Conservation (phyloP, 2,329 filamentous ascomycete genomes). For the Colletotrichum tamarilloi region DNA sequence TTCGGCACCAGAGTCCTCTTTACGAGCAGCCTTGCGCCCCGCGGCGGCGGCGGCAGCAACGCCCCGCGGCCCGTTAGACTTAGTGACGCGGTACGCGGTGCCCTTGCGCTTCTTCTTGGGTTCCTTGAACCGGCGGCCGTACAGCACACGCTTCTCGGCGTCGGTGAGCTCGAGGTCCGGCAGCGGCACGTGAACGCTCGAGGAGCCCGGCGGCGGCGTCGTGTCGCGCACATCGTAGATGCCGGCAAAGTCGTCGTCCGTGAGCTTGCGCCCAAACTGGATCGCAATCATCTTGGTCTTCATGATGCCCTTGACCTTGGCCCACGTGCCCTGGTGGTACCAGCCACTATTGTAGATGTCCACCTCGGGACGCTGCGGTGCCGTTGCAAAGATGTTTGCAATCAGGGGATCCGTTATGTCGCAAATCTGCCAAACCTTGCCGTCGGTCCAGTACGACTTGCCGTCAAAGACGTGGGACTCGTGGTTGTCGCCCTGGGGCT, state of each 20-base stretch:
- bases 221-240: conserved; percentile 51
- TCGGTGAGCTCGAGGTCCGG: conserved; percentile 52
- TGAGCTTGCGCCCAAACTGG: conserved; percentile 64
- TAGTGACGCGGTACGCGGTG: conserved; percentile 37
- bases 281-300: conserved; percentile 83
- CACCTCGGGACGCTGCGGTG: conserved; percentile 68
- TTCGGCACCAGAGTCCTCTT: conserved; percentile 30
- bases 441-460: conserved; percentile 77
- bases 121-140: conserved; percentile 46
- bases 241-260: conserved; percentile 57
- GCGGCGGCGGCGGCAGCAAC: conserved; percentile 24
- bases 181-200: conserved; percentile 49
- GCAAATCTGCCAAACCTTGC: conserved; percentile 94
- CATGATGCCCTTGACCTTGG: conserved; percentile 88
- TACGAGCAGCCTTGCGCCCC: background rate
- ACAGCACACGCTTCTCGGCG: conserved; percentile 48
- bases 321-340: conserved; percentile 84
- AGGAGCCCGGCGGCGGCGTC: conserved; percentile 43
- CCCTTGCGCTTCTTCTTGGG: conserved; percentile 39
- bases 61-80: conserved; percentile 27
- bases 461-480: conserved; percentile 86
- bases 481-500: conserved; percentile 53
- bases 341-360: conserved; percentile 78
- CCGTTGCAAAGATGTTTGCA: conserved; percentile 70
- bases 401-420: conserved; percentile 88